Evolutionary conservation across 1,284 basidiomycete species (phyloP).

Genomic region (Ganoderma boninense): DNA sequence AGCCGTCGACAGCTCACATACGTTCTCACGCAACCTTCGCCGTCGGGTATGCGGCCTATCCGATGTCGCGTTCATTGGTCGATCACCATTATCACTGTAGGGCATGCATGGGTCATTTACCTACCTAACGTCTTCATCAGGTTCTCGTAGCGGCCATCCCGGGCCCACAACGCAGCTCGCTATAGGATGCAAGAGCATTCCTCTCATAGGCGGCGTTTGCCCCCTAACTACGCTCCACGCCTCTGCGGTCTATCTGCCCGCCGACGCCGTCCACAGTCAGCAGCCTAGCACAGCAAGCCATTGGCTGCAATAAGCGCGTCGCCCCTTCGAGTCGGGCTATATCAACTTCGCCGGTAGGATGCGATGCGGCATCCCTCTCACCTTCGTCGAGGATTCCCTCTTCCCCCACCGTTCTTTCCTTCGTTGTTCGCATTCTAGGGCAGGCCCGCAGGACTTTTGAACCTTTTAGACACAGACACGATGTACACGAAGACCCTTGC

Average conservation of each 20-base stretch:
- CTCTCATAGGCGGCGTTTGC: not conserved
- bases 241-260: conserved; percentile 12
- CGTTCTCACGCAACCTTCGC: not conserved
- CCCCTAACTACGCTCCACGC: conserved; percentile 1
- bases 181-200: not conserved
- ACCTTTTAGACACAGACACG: not conserved
- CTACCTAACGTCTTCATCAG: not conserved
- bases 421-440: conserved; percentile 4
- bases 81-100: not conserved
- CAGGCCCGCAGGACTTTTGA: conserved; percentile 12
- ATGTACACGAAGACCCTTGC: conserved; percentile 12
- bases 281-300: not conserved
- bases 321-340: not conserved
- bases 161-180: not conserved
- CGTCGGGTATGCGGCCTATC: not conserved
- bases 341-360: not conserved
- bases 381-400: not conserved
- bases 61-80: not conserved
- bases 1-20: not conserved
- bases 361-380: not conserved
- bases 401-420: not conserved
- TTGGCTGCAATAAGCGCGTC: not conserved
- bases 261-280: not conserved
- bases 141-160: not conserved
- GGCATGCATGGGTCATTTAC: not conserved